Conservation (phyloP, 257 asterid genomes). For the Gentiana macrophylla region DNA sequence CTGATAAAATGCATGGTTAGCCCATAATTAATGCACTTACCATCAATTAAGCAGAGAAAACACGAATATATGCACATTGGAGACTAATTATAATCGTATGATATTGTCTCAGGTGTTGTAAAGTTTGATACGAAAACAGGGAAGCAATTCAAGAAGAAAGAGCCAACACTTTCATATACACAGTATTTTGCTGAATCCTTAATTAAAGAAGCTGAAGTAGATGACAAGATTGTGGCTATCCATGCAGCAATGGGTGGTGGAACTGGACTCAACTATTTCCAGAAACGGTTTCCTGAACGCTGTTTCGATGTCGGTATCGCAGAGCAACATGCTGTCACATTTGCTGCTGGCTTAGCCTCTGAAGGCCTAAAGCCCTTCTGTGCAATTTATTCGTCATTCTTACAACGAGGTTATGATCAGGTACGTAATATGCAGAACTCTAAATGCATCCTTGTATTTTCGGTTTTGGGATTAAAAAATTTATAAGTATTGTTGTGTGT, state of each 20-base stretch:
- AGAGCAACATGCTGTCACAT: constrained; percentile 81
- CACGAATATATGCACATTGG: neutral
- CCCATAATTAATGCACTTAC: neutral
- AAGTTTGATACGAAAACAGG: constrained; percentile 73
- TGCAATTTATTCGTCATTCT: constrained; percentile 63
- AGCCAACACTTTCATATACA: constrained; percentile 56
- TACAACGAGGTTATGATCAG: constrained; percentile 80
- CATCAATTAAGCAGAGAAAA: neutral
- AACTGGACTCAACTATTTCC: constrained; percentile 64
- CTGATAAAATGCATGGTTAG: constrained; percentile 75
- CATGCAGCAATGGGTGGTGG: constrained; percentile 97
- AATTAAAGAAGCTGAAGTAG: constrained; percentile 64
- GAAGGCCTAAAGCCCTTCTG: constrained; percentile 88
- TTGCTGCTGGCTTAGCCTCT: constrained; percentile 75
- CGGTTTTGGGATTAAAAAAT: neutral
- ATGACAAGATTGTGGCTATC: constrained; percentile 47
- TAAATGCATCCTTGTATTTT: neutral
- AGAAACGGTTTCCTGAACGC: constrained; percentile 49
- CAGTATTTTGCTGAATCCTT: constrained; percentile 72
- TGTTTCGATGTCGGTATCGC: constrained; percentile 85
- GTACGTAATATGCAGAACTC: constrained; percentile 29
- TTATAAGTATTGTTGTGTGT: neutral
- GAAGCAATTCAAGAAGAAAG: constrained; percentile 42
- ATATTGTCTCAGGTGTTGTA: constrained; percentile 44
- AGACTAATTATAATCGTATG: neutral